Conservation (phyloP, 371 early-diverging fungal genomes). For the Apophysomyces variabilis region DNA sequence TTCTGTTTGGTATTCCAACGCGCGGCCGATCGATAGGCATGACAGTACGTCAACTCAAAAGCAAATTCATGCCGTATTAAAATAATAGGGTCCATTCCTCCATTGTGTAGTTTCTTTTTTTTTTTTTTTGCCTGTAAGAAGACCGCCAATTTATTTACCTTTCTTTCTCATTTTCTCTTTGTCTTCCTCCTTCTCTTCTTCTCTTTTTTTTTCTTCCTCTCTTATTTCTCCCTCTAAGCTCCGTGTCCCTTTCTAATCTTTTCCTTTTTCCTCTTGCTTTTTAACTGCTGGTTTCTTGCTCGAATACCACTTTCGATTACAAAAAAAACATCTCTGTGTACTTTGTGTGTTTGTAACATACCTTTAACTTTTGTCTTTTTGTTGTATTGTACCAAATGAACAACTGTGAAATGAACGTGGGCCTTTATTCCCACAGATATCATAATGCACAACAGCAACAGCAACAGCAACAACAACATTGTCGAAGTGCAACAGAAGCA, state of each 20-base stretch:
- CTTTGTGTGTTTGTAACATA: slow-evolving; percentile 10
- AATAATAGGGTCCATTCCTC: slow-evolving; percentile 10
- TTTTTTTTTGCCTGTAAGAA: slow-evolving; percentile 1
- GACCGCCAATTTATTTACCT: slow-evolving; percentile 7
- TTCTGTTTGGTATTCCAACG: slow-evolving; percentile 11
- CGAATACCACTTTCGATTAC: not conserved
- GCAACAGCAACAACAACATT: slow-evolving; percentile 15
- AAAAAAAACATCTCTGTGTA: not conserved
- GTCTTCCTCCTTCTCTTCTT: not conserved
- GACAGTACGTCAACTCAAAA: not conserved
- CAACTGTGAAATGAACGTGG: slow-evolving; percentile 9
- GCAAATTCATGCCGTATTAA: slow-evolving; percentile 1
- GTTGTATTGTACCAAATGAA: slow-evolving; percentile 10
- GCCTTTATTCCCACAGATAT: slow-evolving; percentile 11
- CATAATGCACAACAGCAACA: slow-evolving; percentile 17
- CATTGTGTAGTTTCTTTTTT: slow-evolving; percentile 4
- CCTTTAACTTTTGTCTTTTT: not conserved
- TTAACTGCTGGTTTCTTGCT: not conserved
- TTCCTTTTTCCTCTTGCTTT: not conserved
- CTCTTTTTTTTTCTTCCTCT: not conserved
- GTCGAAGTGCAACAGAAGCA: slow-evolving; percentile 16
- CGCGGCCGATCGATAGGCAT: slow-evolving; percentile 2
- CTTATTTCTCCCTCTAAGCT: not conserved
- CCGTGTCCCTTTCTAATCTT: slow-evolving; percentile 12
- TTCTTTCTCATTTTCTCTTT: slow-evolving; percentile 11